phyloP scores from a whole-genome alignment of 306 rosid species.

The Castanospermum australe region DNA sequence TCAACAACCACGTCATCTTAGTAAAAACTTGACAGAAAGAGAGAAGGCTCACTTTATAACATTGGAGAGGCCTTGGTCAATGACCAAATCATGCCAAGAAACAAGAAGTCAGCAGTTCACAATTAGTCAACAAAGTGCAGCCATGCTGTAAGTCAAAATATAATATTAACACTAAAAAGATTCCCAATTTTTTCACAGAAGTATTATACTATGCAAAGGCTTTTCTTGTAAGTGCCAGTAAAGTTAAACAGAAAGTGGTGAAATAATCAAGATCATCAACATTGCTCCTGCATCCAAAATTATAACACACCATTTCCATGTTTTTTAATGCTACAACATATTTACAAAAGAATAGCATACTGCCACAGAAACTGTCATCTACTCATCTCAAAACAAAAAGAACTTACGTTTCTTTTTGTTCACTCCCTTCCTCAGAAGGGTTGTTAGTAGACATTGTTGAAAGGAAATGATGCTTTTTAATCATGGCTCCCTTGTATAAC shows the following conservation, averaged over 20 bases:
- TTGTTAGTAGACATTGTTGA: slow-evolving; percentile 34
- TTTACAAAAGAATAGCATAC: not conserved
- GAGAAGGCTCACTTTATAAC: slow-evolving; percentile 2
- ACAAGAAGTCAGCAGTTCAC: slow-evolving; percentile 1
- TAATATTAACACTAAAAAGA: not conserved
- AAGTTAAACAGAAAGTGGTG: too few relatives aligned
- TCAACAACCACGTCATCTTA: slow-evolving; percentile 2
- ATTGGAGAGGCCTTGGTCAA: not conserved
- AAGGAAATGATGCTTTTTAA: slow-evolving; percentile 23
- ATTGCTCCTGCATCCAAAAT: slow-evolving; percentile 1
- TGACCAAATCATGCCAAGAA: slow-evolving; percentile 12
- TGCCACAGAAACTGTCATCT: not conserved
- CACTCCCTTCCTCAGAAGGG: slow-evolving; percentile 31
- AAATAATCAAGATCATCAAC: not conserved
- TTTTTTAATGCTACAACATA: not conserved
- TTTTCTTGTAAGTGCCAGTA: too few relatives aligned
- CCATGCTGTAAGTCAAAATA: not conserved
- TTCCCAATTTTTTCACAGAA: not conserved
- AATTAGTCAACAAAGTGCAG: not conserved
- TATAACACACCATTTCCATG: not conserved
- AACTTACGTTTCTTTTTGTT: slow-evolving; percentile 41
- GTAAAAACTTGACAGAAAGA: not conserved
- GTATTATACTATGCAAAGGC: not conserved
- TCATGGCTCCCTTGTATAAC: slow-evolving; percentile 33
- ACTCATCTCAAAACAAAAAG: slow-evolving; percentile 21